phyloP scores from a whole-genome alignment of 2,329 filamentous ascomycete species.

The Chrysoporthe cubensis region DNA sequence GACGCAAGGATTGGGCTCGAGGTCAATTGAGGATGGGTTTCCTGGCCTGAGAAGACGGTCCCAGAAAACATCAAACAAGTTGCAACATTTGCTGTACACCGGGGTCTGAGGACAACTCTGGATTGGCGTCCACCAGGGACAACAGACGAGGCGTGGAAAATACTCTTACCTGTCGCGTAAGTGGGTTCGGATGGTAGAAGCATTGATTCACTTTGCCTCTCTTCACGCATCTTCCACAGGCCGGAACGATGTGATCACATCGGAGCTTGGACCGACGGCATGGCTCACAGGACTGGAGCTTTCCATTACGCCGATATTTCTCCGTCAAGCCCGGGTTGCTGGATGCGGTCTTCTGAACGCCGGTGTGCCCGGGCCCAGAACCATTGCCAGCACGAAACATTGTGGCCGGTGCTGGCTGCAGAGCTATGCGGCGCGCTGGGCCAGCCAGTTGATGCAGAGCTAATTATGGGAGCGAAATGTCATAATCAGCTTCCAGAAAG shows the following conservation, averaged over 20 bases:
- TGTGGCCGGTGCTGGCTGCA: neutral
- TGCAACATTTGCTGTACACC: neutral
- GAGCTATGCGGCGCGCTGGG: neutral
- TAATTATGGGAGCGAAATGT: neutral
- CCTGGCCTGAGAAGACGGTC: neutral
- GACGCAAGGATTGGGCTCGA: neutral
- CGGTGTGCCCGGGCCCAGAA: constrained; percentile 34
- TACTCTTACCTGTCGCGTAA: constrained; percentile 35
- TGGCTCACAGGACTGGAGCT: constrained; percentile 41
- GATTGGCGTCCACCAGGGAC: neutral
- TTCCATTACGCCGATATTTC: constrained; percentile 42
- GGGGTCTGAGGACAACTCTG: neutral
- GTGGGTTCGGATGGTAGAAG: constrained; percentile 40
- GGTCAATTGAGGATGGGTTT: neutral
- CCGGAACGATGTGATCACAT: constrained; percentile 42
- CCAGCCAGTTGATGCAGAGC: neutral
- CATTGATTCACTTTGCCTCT: constrained; percentile 37
- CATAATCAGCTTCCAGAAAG: neutral
- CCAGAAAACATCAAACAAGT: neutral
- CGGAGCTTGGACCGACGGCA: constrained; percentile 41
- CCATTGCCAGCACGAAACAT: constrained; percentile 21
- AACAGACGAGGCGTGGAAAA: neutral
- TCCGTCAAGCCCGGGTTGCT: constrained; percentile 34
- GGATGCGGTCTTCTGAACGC: constrained; percentile 17
- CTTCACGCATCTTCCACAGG: constrained; percentile 39